Evolutionary conservation across 495 filamentous ascomycete genomes (phyloP).

Genomic region (Lepidopterella palustris): DNA sequence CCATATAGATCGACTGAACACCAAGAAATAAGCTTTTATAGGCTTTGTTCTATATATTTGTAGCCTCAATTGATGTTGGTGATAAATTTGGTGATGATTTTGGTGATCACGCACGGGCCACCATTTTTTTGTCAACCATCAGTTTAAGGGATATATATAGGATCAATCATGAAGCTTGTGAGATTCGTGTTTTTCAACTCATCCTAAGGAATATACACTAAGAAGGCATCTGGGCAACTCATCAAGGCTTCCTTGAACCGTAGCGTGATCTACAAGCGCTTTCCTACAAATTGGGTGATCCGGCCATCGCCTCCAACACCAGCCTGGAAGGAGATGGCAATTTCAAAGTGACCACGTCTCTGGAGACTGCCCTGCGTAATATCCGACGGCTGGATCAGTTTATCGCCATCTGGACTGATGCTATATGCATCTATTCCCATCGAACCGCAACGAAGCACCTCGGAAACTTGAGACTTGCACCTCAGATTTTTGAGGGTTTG

Average conservation of each 20-base stretch:
- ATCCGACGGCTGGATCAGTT: not conserved
- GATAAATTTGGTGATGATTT: too few species aligned
- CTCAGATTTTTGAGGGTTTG: not conserved
- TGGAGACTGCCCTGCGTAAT: not conserved
- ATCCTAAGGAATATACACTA: not conserved
- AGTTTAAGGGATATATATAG: too few species aligned
- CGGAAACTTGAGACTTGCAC: not conserved
- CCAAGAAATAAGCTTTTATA: too few species aligned
- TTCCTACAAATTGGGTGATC: conserved; percentile 2
- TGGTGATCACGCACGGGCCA: too few species aligned
- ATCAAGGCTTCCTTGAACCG: not conserved
- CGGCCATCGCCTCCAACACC: not conserved
- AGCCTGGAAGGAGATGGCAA: not conserved
- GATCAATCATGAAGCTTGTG: not conserved
- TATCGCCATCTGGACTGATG: not conserved
- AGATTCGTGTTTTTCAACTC: not conserved
- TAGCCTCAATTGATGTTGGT: too few species aligned
- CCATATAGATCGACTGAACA: too few species aligned
- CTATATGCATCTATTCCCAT: conserved; percentile 1
- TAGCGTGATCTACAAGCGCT: not conserved
- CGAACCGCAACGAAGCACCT: not conserved
- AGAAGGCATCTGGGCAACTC: not conserved
- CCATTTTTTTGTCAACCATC: too few species aligned
- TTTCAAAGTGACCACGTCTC: not conserved
- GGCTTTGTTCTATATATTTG: too few species aligned